Base-by-base conservation (phyloP, 2,329 filamentous ascomycete species). In the Shiraia sp. region DNA sequence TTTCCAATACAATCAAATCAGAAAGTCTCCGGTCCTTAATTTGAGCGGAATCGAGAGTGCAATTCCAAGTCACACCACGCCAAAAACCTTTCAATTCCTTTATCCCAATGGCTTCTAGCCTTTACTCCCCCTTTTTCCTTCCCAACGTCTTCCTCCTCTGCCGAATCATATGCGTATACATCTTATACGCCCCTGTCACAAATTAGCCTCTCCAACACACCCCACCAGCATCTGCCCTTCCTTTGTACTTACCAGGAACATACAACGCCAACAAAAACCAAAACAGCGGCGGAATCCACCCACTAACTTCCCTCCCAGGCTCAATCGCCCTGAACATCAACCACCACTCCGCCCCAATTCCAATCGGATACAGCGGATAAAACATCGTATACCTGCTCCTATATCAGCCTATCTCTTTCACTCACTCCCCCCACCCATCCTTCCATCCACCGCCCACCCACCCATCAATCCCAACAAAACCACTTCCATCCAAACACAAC, bases 111-210 rank as follows among this genome's bases (percentile, higher is more conserved):
- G n/a, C n/a, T n/a, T n/a, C n/a, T n/a, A n/a, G n/a, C n/a, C n/a
- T n/a, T n/a, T n/a, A n/a, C n/a, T n/a, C 40, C n/a, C 29, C 32
- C 33, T 32, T 32, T 5, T 25, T 10, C 6, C 23, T 30, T 2
- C 42, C 43, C 5, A 62, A 36, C 2, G 44, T 48, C 43, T 61
- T 62, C 28, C 24, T 50, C 17, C 57, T 48, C 32, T 61, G 59
- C 37, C 52, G 57, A 12, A 62, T 47, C 59, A 62, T 62, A 22
- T 62, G 57, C 10, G 55, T 59, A 24, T 58, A 62, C 59, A 62
- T 61, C 1, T 36, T 55, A 8, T 55, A 61, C 10, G 59, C 42
- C 1, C 59, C 59, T 60, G n/a, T n/a, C n/a, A n/a, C n/a, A n/a
- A n/a, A n/a, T n/a, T n/a, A n/a, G n/a, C n/a, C n/a, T n/a, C n/a